Conservation (phyloP, 805 yeast genomes). For the Yarrowia sp. region DNA sequence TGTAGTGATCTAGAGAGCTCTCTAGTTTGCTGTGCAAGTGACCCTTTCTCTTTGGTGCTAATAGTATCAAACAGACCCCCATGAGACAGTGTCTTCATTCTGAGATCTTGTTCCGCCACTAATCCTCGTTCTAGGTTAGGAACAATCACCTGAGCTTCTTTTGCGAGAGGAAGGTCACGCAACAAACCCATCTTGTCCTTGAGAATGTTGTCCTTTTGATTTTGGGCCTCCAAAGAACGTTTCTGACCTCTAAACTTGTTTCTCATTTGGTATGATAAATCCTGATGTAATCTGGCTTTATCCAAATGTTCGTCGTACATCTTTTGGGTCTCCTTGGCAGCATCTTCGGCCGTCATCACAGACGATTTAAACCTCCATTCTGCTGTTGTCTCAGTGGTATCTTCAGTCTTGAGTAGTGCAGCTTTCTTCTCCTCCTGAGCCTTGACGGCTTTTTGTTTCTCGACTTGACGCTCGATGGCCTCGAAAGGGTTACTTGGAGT, state of each 20-base stretch:
- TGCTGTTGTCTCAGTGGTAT: background rate
- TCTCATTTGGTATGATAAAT: background rate
- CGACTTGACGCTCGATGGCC: background rate
- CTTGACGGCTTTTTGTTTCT: background rate
- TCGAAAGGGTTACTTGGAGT: background rate
- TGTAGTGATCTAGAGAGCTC: background rate
- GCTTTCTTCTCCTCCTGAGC: background rate
- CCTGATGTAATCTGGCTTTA: constrained; percentile 1
- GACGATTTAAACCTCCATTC: constrained; percentile 5
- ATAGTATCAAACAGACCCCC: background rate
- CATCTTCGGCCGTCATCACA: background rate
- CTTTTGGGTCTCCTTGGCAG: background rate
- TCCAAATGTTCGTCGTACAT: constrained; percentile 1
- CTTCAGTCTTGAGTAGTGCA: background rate
- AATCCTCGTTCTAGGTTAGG: background rate
- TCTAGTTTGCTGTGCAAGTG: background rate
- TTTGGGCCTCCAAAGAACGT: background rate
- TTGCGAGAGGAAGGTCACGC: background rate
- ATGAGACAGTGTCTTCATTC: background rate
- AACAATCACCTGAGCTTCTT: background rate
- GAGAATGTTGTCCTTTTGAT: background rate
- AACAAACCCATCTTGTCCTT: constrained; percentile 10
- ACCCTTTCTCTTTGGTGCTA: background rate
- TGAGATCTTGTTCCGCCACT: background rate
- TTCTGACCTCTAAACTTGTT: background rate